Base-by-base conservation (phyloP, 805 yeast species). In the Spathaspora boniae region DNA sequence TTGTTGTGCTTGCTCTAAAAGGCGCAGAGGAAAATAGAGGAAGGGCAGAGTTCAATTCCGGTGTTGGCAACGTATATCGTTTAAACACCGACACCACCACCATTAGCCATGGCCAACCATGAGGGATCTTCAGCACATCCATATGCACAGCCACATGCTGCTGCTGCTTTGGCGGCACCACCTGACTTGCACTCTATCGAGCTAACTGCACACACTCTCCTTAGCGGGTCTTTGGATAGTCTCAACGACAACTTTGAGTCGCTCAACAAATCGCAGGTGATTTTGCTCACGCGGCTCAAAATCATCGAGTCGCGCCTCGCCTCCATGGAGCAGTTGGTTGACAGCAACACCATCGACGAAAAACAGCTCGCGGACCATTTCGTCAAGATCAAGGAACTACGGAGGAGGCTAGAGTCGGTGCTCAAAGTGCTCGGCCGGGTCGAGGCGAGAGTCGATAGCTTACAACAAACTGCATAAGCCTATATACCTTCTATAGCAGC, bases 151-250 rank as follows among this genome's bases (percentile, higher is more conserved):
- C 16, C 6, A 26, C 11, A 25, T 9, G 18, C 25, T n/a, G 22
- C 25, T 28, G 18, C 19, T 27, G 16, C 9, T 14, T 23, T 28
- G 22, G 19, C 31, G 17, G 31, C 15, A 16, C 25, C 17, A 11
- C 21, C 29, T 5, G 70, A 71, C 20, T 60, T 77, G 11, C 83
- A 78, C 48, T 81, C 82, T 0, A 67, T 78, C 29, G 85, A 78
- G 41, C 59, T 77, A 19, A 68, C 77, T 2, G 81, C 78, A 0
- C 84, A 78, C 42, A 57, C 76, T 7, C 51, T 78, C 2, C 48
- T 78, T 6, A 78, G 78, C 21, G 72, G 74, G 1, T 71, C 82
- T 2, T 53, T 78, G 6, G 82, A 78, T 27, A 58, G 56, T 4
- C 54, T 78, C 16, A 68, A 73, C 35, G 69, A 70, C 34, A 72